These are phyloP conservation scores for Eucalyptus tenuipes DNA, from an alignment of 345 rosid species.

Conservation along the genomic window DNA sequence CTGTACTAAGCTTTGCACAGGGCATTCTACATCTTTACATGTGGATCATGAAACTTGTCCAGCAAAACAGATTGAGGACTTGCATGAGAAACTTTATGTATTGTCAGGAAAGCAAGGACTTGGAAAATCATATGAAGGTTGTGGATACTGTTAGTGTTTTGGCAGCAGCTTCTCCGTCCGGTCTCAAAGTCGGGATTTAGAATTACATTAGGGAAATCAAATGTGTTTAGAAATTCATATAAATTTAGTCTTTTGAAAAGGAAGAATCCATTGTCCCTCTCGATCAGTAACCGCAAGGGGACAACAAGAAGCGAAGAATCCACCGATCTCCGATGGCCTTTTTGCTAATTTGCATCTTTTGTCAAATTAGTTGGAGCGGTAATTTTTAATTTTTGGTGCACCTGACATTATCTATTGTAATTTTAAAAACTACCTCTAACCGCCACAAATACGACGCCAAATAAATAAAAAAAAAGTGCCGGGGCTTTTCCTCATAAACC, in stretches of 20 bases:
- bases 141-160: no score
- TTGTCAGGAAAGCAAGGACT: background rate
- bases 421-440: background rate
- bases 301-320: background rate
- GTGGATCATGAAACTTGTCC: background rate
- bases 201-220: background rate
- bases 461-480: background rate
- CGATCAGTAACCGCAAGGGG: background rate
- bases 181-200: background rate
- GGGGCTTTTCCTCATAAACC: background rate
- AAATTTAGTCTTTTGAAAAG: background rate
- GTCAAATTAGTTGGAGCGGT: accelerated
- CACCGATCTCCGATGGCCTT: background rate
- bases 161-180: background rate
- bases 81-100: background rate
- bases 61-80: background rate
- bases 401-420: background rate
- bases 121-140: background rate
- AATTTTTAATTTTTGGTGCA: background rate
- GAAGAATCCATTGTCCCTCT: background rate
- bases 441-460: background rate
- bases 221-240: background rate
- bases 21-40: background rate
- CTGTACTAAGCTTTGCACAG: background rate
- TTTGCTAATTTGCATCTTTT: background rate